phyloP scores from a whole-genome alignment of 768 basidiomycete species.

The Podaxis sp. region DNA sequence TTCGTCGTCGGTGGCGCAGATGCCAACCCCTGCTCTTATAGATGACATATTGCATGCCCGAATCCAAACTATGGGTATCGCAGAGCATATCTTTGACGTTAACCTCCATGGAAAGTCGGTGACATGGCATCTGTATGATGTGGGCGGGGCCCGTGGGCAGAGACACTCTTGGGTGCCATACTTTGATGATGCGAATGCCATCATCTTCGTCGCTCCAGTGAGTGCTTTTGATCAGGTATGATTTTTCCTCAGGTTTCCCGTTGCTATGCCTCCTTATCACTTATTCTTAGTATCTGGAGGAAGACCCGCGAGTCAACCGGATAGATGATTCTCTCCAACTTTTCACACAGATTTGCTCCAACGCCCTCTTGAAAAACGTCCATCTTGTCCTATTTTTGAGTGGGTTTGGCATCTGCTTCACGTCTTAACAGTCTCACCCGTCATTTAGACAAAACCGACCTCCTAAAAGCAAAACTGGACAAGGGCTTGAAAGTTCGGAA shows the following conservation, averaged over 20 bases:
- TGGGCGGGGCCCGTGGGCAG: conserved; percentile 68
- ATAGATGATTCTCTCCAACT: conserved; percentile 88
- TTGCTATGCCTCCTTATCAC: conserved; percentile 5
- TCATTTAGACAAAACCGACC: conserved; percentile 67
- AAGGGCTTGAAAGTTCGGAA: conserved; percentile 67
- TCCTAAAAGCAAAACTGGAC: conserved; percentile 68
- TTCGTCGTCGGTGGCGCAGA: conserved; percentile 20
- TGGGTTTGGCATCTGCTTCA: conserved; percentile 23
- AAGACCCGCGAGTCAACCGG: conserved; percentile 80
- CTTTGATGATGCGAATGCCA: conserved; percentile 73
- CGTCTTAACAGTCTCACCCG: conserved; percentile 12
- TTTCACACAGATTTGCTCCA: conserved; percentile 82
- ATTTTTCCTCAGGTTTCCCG: background rate
- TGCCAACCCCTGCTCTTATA: conserved; percentile 27
- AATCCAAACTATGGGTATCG: conserved; percentile 86
- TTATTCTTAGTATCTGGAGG: conserved; percentile 67
- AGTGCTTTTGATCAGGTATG: conserved; percentile 75
- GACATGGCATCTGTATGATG: conserved; percentile 71
- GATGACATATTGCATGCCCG: conserved; percentile 89
- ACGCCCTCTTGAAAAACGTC: conserved; percentile 70
- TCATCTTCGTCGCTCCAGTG: conserved; percentile 76
- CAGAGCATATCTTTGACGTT: conserved; percentile 81
- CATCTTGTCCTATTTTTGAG: conserved; percentile 56
- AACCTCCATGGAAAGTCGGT: conserved; percentile 74
- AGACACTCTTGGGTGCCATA: conserved; percentile 78